Evolutionary conservation across 257 asterid species (phyloP).

Genomic region (Scutellaria minor): DNA sequence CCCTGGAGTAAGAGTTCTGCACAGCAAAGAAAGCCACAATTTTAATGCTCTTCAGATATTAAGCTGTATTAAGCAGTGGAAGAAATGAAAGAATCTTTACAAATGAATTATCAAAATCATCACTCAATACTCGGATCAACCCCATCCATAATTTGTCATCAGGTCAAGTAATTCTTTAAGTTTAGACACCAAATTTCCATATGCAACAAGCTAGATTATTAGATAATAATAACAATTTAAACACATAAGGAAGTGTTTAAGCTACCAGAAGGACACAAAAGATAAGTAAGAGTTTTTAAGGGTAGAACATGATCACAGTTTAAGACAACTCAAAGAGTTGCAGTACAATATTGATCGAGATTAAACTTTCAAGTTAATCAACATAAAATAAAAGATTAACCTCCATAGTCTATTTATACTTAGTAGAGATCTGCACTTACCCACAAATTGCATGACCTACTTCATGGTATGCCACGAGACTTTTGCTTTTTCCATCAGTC

Average conservation of each 20-base stretch:
- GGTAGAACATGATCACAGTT: neutral
- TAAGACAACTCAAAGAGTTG: neutral
- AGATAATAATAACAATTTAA: neutral
- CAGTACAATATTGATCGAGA: slow-evolving; percentile 3
- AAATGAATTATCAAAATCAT: neutral
- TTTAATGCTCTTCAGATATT: neutral
- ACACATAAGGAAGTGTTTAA: neutral
- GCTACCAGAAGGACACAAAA: slow-evolving; percentile 10
- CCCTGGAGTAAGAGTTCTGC: slow-evolving; percentile 95
- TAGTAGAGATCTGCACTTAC: slow-evolving; percentile 48
- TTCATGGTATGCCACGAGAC: slow-evolving; percentile 98
- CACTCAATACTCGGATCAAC: neutral
- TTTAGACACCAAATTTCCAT: neutral
- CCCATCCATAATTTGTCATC: neutral
- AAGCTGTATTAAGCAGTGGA: neutral
- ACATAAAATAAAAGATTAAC: slow-evolving; percentile 1
- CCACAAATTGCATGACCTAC: slow-evolving; percentile 99
- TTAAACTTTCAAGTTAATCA: slow-evolving; percentile 1
- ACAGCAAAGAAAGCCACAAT: slow-evolving; percentile 29
- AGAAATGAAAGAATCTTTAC: neutral
- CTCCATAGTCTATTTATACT: neutral
- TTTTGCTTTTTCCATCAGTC: slow-evolving; percentile 99
- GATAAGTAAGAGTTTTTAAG: neutral
- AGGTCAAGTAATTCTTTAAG: neutral
- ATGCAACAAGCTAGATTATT: neutral